Evolutionary conservation across 257 asterid species (phyloP).

Genomic region (Primulina tabacum): DNA sequence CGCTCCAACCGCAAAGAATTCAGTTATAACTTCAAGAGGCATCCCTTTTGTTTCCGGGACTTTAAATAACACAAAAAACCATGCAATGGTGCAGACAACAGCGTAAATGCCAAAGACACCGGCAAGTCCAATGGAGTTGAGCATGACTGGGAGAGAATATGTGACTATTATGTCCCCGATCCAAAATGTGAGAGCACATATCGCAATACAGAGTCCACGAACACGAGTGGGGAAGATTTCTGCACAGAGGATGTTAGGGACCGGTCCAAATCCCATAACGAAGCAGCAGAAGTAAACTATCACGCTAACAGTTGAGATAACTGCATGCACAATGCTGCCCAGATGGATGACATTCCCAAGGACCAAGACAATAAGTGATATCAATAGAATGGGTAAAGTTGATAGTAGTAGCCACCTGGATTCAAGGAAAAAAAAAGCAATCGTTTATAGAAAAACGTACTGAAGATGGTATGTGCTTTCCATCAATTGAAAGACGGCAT

Average conservation of each 20-base stretch:
- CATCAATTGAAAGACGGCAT: neutral
- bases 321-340: conserved; percentile 56
- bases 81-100: conserved; percentile 53
- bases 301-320: conserved; percentile 73
- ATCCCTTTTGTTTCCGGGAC: conserved; percentile 96
- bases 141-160: conserved; percentile 70
- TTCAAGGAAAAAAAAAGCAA: conserved; percentile 4
- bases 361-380: conserved; percentile 59
- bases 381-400: conserved; percentile 67
- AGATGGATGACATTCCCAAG: conserved; percentile 59
- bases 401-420: conserved; percentile 77
- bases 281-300: conserved; percentile 85
- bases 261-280: conserved; percentile 91
- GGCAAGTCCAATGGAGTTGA: conserved; percentile 61
- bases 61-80: conserved; percentile 71
- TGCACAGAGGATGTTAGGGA: conserved; percentile 94
- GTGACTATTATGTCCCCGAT: conserved; percentile 78
- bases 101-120: conserved; percentile 84
- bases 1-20: conserved; percentile 84
- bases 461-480: neutral
- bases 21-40: conserved; percentile 94
- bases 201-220: conserved; percentile 93
- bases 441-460: neutral
- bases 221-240: conserved; percentile 95
- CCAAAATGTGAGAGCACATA: conserved; percentile 92